These are phyloP conservation scores for Eucommia ulmoides DNA, from an alignment of 257 asterid genomes.

Conservation along the genomic window DNA sequence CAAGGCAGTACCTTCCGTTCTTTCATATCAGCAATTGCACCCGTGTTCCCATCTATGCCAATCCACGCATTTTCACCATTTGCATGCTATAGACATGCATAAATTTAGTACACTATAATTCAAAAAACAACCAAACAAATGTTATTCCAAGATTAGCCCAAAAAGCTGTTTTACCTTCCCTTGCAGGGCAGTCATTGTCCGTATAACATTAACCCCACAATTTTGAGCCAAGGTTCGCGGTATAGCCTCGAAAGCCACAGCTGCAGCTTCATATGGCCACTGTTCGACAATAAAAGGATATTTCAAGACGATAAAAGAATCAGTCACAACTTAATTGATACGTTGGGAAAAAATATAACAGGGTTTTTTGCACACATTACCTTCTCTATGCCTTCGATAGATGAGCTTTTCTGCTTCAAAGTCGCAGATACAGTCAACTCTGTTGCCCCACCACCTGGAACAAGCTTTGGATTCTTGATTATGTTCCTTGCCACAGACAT, in stretches of 20 bases:
- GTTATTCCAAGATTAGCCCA: no score
- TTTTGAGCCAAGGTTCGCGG: slow-evolving; percentile 97
- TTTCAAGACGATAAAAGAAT: no score
- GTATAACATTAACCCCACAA: slow-evolving; percentile 92
- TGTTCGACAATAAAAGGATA: no score
- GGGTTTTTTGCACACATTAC: slow-evolving; percentile 27
- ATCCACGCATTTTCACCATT: slow-evolving; percentile 93
- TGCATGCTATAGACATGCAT: slow-evolving; percentile 46
- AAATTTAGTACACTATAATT: neutral
- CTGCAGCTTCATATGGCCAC: slow-evolving; percentile 99
- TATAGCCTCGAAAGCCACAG: slow-evolving; percentile 92
- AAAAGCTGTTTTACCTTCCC: slow-evolving; percentile 83
- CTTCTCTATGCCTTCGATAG: slow-evolving; percentile 93
- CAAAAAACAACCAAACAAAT: neutral
- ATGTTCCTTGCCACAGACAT: slow-evolving; percentile 96
- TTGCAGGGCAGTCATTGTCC: slow-evolving; percentile 89
- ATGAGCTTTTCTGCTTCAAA: slow-evolving; percentile 79
- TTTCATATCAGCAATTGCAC: slow-evolving; percentile 86
- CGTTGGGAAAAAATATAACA: no score
- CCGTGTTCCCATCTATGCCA: slow-evolving; percentile 92
- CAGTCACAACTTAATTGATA: no score
- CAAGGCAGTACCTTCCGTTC: slow-evolving; percentile 57
- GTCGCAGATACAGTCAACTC: slow-evolving; percentile 92
- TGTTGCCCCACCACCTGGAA: slow-evolving; percentile 98
- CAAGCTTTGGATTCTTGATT: slow-evolving; percentile 83